phyloP scores from a whole-genome alignment of 225 moss, liverwort and hornwort species.

The Pseudoscleropodium purum region DNA sequence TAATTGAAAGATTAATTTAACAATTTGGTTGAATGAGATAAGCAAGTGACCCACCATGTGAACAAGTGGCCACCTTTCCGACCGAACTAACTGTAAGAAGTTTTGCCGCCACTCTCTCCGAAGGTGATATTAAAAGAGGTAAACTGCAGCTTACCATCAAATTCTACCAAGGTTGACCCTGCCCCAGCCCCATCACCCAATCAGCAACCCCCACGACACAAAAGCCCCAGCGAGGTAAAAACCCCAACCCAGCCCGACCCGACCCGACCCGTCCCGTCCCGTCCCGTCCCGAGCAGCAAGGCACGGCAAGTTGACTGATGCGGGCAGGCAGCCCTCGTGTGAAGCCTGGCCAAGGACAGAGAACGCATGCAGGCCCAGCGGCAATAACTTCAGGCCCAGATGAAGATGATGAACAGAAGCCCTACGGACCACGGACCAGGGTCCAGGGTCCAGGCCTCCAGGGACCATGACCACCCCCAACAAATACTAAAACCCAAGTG shows the following conservation, averaged over 20 bases:
- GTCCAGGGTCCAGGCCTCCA: not conserved
- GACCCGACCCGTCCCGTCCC: not conserved
- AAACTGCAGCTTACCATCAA: not conserved
- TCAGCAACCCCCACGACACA: not conserved
- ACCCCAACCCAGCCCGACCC: not conserved
- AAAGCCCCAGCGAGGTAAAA: not conserved
- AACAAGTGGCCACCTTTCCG: not conserved
- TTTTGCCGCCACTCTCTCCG: not conserved
- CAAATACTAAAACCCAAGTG: not conserved
- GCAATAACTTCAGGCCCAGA: too few relatives aligned
- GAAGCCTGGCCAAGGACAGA: not conserved
- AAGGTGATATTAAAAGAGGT: not conserved
- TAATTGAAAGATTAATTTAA: not conserved
- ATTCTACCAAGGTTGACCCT: not conserved
- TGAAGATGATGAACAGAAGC: not conserved
- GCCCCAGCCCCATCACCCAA: not conserved
- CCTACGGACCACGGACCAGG: not conserved
- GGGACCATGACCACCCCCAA: not conserved
- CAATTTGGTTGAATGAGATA: not conserved
- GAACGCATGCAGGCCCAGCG: not conserved
- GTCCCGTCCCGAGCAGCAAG: not conserved
- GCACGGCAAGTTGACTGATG: not conserved
- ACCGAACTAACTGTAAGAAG: not conserved
- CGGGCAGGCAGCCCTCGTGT: not conserved
- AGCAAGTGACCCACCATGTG: too few relatives aligned